These are phyloP conservation scores for Phyllosticta citribraziliensis DNA, from an alignment of 2,329 filamentous ascomycete species.

Conservation along the genomic window DNA sequence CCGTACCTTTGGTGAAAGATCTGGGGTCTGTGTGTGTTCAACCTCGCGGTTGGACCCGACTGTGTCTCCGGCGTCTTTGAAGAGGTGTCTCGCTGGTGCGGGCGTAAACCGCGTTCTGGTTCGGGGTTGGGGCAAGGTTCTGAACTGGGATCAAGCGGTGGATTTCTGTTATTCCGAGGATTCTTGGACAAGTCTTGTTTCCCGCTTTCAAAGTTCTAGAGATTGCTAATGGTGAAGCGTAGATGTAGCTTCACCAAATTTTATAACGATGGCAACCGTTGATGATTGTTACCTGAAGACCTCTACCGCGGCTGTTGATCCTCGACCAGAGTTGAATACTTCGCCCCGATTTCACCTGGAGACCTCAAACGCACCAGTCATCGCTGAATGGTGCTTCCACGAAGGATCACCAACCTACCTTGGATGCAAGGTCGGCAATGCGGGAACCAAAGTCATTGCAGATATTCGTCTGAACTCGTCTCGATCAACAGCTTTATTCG, in stretches of 20 bases:
- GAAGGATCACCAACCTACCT: neutral
- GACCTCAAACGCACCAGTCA: neutral
- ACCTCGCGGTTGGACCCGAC: neutral
- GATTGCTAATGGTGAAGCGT: neutral
- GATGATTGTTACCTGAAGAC: neutral
- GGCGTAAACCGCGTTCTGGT: neutral
- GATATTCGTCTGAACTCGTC: slow-evolving; percentile 1
- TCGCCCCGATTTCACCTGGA: neutral
- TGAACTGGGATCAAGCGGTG: neutral
- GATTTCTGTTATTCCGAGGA: neutral
- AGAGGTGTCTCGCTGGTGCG: neutral
- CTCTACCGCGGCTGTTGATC: neutral
- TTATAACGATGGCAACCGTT: neutral
- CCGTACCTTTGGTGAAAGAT: neutral
- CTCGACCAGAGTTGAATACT: neutral
- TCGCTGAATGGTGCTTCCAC: neutral
- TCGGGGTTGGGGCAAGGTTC: neutral
- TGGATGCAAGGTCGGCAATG: neutral
- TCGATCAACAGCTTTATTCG: neutral
- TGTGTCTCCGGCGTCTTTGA: neutral
- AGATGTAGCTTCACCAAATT: neutral
- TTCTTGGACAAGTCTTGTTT: slow-evolving; percentile 5
- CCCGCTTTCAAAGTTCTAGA: neutral
- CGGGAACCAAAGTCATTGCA: neutral
- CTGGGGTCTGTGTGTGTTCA: slow-evolving; percentile 4